Evolutionary conservation across 495 filamentous ascomycete species (phyloP).

Genomic region (Rostrohypoxylon terebratum): DNA sequence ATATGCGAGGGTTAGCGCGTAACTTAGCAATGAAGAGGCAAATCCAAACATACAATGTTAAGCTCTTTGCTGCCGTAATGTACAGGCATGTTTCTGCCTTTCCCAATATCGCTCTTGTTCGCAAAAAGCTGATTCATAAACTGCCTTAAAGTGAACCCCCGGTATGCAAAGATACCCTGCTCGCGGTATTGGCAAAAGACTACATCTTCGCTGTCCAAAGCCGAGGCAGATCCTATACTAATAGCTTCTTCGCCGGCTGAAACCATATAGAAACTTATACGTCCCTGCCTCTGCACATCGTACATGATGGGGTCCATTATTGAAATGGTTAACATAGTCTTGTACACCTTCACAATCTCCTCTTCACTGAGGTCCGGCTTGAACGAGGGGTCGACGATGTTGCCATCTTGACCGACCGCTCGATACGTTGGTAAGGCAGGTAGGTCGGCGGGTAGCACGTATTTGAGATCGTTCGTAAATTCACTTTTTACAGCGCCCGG

Average conservation of each 20-base stretch:
- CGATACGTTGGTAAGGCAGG: conserved; percentile 88
- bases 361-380: conserved; percentile 74
- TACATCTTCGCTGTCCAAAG: conserved; percentile 83
- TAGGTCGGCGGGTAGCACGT: conserved; percentile 74
- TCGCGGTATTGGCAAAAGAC: conserved; percentile 97
- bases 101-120: conserved; percentile 82
- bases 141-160: conserved; percentile 85
- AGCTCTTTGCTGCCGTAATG: conserved; percentile 89
- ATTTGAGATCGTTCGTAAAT: conserved; percentile 82
- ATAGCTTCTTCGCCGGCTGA: conserved; percentile 97
- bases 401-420: conserved; percentile 84
- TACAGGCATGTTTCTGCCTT: conserved; percentile 96
- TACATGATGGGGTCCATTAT: conserved; percentile 97
- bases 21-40: background rate
- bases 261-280: conserved; percentile 97
- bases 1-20: conserved; percentile 1
- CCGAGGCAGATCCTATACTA: conserved; percentile 85
- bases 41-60: conserved; percentile 72
- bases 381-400: conserved; percentile 76
- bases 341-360: conserved; percentile 73
- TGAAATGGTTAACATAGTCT: conserved; percentile 76
- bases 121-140: conserved; percentile 98
- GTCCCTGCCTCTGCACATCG: conserved; percentile 82
- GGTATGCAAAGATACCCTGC: conserved; percentile 87
- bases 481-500: conserved; percentile 95